Conservation (phyloP, 306 rosid genomes). For the Carpinus viminea region DNA sequence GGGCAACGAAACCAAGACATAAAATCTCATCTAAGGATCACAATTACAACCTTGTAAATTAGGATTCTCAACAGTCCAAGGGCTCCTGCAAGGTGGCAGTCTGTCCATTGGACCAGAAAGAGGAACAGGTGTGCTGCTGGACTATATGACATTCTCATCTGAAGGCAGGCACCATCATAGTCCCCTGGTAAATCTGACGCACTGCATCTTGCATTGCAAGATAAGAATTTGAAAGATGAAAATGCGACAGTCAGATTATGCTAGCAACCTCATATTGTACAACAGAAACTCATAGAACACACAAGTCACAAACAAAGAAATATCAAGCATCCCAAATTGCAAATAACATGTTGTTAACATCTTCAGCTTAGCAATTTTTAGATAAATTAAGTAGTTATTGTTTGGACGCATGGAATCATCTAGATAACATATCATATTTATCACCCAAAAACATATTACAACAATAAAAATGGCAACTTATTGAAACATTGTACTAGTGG, state of each 20-base stretch:
- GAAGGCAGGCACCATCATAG: slow-evolving; percentile 95
- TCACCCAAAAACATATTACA: background rate
- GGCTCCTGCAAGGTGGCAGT: slow-evolving; percentile 91
- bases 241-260: background rate
- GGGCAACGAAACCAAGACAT: slow-evolving; percentile 19
- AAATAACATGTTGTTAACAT: background rate
- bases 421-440: background rate
- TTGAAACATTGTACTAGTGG: background rate
- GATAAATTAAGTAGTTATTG: background rate
- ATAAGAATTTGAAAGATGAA: background rate
- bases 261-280: background rate
- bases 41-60: slow-evolving; percentile 73
- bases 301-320: background rate
- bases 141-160: slow-evolving; percentile 99
- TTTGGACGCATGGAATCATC: background rate
- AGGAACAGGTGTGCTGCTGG: slow-evolving; percentile 94
- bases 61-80: slow-evolving; percentile 88
- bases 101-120: slow-evolving; percentile 93
- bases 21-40: slow-evolving; percentile 1
- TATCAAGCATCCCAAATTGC: background rate
- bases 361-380: background rate
- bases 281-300: background rate
- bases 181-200: slow-evolving; percentile 87
- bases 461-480: background rate
- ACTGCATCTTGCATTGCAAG: slow-evolving; percentile 47